Evolutionary conservation across 257 asterid genomes (phyloP).

Genomic region (Buddleja alternifolia): DNA sequence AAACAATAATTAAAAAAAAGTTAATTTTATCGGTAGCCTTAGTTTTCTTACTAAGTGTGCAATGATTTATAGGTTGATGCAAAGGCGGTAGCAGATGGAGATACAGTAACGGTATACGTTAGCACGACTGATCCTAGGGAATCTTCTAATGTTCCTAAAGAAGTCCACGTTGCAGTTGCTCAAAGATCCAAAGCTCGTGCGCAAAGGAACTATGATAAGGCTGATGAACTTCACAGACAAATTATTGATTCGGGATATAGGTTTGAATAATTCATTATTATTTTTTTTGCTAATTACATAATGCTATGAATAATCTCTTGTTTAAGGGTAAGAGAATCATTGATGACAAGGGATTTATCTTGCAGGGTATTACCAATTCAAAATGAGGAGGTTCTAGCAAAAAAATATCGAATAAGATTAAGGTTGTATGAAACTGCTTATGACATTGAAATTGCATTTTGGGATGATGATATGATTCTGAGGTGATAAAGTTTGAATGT

Average conservation of each 20-base stretch:
- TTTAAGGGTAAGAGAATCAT: background rate
- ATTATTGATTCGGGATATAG: slow-evolving; percentile 82
- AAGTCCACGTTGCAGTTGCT: slow-evolving; percentile 61
- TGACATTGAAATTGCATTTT: background rate
- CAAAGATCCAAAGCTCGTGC: slow-evolving; percentile 74
- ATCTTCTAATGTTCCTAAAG: slow-evolving; percentile 66
- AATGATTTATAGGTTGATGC: slow-evolving; percentile 62
- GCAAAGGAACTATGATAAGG: slow-evolving; percentile 56
- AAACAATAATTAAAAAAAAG: background rate
- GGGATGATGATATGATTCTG: background rate
- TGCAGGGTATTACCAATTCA: slow-evolving; percentile 65
- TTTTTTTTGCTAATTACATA: too few relatives aligned
- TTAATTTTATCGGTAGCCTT: too few relatives aligned
- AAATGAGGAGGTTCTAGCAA: slow-evolving; percentile 76
- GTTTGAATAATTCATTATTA: slow-evolving; percentile 42
- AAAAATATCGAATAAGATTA: slow-evolving; percentile 83
- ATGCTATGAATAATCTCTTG: background rate
- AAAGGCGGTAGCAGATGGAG: slow-evolving; percentile 97
- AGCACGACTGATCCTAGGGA: slow-evolving; percentile 62
- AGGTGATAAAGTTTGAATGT: background rate
- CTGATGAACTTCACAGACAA: slow-evolving; percentile 72
- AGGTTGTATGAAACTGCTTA: slow-evolving; percentile 47
- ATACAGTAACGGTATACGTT: slow-evolving; percentile 80
- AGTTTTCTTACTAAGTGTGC: background rate
- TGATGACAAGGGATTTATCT: slow-evolving; percentile 10